Evolutionary conservation across 495 filamentous ascomycete genomes (phyloP), one percentile per base, ranked within the genome.

Genomic region (Niebla homalea): DNA sequence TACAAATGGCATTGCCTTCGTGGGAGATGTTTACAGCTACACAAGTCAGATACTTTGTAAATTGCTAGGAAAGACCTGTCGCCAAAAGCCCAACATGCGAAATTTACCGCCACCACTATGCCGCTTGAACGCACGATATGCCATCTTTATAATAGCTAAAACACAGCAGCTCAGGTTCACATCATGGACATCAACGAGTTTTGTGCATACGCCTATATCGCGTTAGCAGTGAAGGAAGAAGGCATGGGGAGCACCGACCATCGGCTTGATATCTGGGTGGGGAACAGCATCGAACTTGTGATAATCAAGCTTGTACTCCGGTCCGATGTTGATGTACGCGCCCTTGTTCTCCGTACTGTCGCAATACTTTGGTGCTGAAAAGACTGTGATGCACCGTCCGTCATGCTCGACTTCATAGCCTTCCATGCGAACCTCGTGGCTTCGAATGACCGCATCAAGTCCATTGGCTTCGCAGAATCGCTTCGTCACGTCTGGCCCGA

Each of bases 321-420:
- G 79, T 4, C 87, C 85, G 59, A 99, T 84, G 67, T 97, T 97
- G 76, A 99, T 99, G 64, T 92, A 99, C 4, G 92, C 92, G 48
- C 92, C 92, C 72, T 89, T 94, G 67, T 99, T 99, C 64, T 94
- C 89, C 1, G 92, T 96, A 56, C 84, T 83, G 62, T 99, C 92
- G 70, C 94, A 97, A 65, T 99, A 99, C 64, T 82, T 93, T 25
- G 92, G 92, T 10, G 92, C 92, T 15, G 92, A 97, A 71, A 99
- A 99, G 56, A 99, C 92, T n/a, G 92, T 99, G 54, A 99, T 94
- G 63, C 93, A 99, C 51, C 78, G 81, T 53, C 92, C 92, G 59
- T 92, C 85, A 62, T 99, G 92, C 72, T 99, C 92, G 56, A 94
- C 89, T 65, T 96, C 89, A 57, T 97, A 99, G 1, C 92, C 92